Conservation (phyloP, 495 filamentous ascomycete genomes). For the Aspergillus steynii region DNA sequence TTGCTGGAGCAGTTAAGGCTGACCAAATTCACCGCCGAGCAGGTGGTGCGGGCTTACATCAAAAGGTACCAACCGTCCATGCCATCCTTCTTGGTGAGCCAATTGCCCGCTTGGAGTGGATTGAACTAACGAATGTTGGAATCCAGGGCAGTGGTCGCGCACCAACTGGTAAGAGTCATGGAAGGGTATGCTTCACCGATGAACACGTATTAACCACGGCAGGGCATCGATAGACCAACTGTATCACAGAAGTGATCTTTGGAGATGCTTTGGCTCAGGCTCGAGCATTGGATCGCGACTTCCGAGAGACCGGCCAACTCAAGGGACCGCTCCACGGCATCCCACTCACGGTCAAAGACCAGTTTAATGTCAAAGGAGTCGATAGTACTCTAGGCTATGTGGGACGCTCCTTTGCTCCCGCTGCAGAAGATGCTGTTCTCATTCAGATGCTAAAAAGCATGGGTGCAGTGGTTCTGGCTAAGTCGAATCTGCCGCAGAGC, state of each 20-base stretch:
- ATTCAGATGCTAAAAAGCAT: conserved; percentile 46
- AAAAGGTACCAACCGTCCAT: conserved; percentile 36
- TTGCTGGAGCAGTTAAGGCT: conserved; percentile 35
- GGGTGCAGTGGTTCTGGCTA: conserved; percentile 58
- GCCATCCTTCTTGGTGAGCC: background rate
- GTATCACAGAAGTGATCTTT: conserved; percentile 66
- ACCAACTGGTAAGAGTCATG: conserved; percentile 47
- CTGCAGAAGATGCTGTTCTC: conserved; percentile 48
- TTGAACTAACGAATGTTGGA: background rate
- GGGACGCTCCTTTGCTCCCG: conserved; percentile 50
- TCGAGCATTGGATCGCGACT: conserved; percentile 52
- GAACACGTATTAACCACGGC: conserved; percentile 3
- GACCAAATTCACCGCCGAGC: conserved; percentile 43
- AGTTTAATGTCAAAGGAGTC: conserved; percentile 63
- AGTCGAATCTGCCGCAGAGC: conserved; percentile 61
- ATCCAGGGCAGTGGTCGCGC: conserved; percentile 51
- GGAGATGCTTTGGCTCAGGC: conserved; percentile 60
- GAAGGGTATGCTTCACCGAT: background rate
- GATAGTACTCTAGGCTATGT: conserved; percentile 62
- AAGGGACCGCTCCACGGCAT: conserved; percentile 67
- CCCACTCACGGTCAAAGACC: conserved; percentile 65
- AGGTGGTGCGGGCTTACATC: conserved; percentile 48
- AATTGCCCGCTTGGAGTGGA: background rate
- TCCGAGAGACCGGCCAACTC: conserved; percentile 41
- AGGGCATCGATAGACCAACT: conserved; percentile 46